Percentiles rank a stretch among this genome's conserved stretches.
Evolutionary conservation across 2,329 filamentous ascomycete species (phyloP).

Genomic region (Cadophora sp.): DNA sequence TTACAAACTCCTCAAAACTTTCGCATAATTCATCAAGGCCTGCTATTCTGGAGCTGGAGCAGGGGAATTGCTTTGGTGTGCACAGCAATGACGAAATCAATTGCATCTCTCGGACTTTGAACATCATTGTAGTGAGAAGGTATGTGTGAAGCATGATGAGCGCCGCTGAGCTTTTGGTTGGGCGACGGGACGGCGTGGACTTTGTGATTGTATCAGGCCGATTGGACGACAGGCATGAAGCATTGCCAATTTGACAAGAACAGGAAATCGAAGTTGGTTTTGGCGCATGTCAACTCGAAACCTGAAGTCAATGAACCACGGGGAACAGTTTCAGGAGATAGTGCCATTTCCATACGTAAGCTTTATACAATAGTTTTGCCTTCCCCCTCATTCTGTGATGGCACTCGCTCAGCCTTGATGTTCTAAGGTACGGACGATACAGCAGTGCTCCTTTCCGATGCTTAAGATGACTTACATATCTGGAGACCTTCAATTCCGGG

Average conservation of each 20-base stretch:
- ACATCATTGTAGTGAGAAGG: background rate
- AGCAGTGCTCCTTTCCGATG: no score
- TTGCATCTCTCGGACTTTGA: slow-evolving; percentile 27
- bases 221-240: slow-evolving; percentile 40
- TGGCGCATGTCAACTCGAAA: slow-evolving; percentile 39
- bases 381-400: background rate
- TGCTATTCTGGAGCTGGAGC: slow-evolving; percentile 27
- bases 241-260: slow-evolving; percentile 41
- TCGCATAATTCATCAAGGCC: slow-evolving; percentile 36
- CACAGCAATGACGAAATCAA: slow-evolving; percentile 39
- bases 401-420: background rate
- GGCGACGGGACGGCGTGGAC: slow-evolving; percentile 36
- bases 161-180: slow-evolving; percentile 37
- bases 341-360: background rate
- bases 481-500: slow-evolving; percentile 25
- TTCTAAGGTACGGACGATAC: no score
- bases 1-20: slow-evolving; percentile 35
- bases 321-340: slow-evolving; percentile 11
- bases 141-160: slow-evolving; percentile 38
- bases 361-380: background rate
- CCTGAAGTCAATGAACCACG: slow-evolving; percentile 32
- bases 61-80: slow-evolving; percentile 36
- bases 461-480: no score
- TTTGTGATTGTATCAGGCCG: slow-evolving; percentile 31
- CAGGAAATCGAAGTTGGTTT: slow-evolving; percentile 38